These are phyloP conservation scores for Lactarius akahatsu DNA, from an alignment of 768 basidiomycete genomes.

Conservation along the genomic window DNA sequence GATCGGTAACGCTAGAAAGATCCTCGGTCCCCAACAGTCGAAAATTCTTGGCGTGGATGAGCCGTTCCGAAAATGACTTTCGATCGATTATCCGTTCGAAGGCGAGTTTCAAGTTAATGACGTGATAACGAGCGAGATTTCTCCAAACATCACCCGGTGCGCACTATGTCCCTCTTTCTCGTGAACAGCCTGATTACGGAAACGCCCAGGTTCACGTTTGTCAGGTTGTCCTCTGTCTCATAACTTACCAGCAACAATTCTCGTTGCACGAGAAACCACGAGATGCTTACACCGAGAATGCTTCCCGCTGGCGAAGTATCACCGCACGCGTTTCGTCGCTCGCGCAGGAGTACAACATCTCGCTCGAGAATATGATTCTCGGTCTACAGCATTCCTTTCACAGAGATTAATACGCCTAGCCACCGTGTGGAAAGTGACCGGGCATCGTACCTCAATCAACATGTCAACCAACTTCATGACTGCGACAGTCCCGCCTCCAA, in stretches of 20 bases:
- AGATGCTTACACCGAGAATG: conserved; percentile 4
- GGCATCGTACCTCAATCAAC: conserved; percentile 16
- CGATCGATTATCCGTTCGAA: conserved; percentile 10
- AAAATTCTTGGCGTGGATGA: conserved; percentile 15
- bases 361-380: conserved; percentile 14
- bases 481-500: background rate
- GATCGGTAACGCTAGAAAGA: conserved; percentile 2
- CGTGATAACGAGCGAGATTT: conserved; percentile 8
- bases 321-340: background rate
- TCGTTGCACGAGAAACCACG: conserved; percentile 18
- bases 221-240: background rate
- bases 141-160: conserved; percentile 7
- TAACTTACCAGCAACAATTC: conserved; percentile 18
- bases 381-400: background rate
- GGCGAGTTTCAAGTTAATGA: conserved; percentile 15
- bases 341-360: conserved; percentile 2
- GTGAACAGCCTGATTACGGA: background rate
- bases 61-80: conserved; percentile 3
- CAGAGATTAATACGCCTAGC: background rate
- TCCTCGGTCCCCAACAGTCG: conserved; percentile 9
- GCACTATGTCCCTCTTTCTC: background rate
- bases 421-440: conserved; percentile 7
- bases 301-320: conserved; percentile 14
- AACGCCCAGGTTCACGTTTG: conserved; percentile 13
- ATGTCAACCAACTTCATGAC: conserved; percentile 2